Base-by-base conservation (phyloP, 1,284 basidiomycete species). In the Microbotryum saponariae region DNA sequence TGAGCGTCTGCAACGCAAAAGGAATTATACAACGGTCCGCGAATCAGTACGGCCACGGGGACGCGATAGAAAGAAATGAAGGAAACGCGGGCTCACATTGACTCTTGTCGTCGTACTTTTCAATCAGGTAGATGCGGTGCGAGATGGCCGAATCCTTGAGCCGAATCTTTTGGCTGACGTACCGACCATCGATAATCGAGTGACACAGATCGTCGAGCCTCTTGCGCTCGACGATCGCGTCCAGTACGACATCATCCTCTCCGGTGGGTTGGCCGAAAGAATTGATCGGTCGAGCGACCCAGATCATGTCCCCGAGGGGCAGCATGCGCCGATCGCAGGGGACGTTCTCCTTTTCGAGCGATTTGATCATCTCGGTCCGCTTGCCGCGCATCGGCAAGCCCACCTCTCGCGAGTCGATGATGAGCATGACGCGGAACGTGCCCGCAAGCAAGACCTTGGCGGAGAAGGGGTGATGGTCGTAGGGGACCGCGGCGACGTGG, bases 221-320 rank as follows among this genome's bases (percentile, higher is more conserved):
- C 68, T 83, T 83, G 54, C 81, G 72, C 73, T 83, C 82, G 5
- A 81, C 76, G 12, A 82, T 79, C 58, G 77, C 80, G 65, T 83
- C 81, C 46, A 83, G 72, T 20, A 82, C 79, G 62, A 79, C 78
- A 58, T 82, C 80, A 45, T 72, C 66, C 49, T 64, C 59, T 33
- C 71, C 71, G 1, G 62, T 54, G 14, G 27, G 44, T 2, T 73
- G 72, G 7, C 71, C 60, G 21, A 70, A 70, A 9, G 68, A 70
- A 47, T 76, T 75, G 20, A 68, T 71, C 31, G 76, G 60, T 29
- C 75, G 73, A 1, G 81, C 82, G 18, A 83, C 73, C 82, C 82
- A 83, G 29, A 79, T 73, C 61, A 80, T 79, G 72, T 83, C 82
- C 6, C 82, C 82, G 8, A 83, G 69, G 33, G 77, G 74, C 44